Evolutionary conservation across 2,329 filamentous ascomycete species (phyloP).

Genomic region (Sphaceloma murrayae): DNA sequence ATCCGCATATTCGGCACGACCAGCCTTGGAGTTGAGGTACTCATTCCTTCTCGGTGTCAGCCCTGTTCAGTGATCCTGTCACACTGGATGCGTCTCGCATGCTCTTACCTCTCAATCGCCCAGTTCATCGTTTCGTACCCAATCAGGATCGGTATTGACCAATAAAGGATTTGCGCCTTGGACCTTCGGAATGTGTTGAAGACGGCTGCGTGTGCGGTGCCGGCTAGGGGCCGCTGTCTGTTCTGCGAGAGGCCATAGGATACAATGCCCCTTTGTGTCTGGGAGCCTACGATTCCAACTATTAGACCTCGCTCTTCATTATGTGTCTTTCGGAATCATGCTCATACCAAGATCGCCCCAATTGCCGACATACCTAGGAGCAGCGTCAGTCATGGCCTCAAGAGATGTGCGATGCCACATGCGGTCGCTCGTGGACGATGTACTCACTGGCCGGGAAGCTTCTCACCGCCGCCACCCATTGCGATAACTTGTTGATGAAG

Average conservation of each 20-base stretch:
- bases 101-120: conserved; percentile 75
- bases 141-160: conserved; percentile 65
- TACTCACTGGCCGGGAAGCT: conserved; percentile 35
- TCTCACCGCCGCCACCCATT: conserved; percentile 36
- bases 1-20: conserved; percentile 47
- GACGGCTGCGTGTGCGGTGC: conserved; percentile 66
- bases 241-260: conserved; percentile 75
- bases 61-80: neutral
- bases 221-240: conserved; percentile 79
- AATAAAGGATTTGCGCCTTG: conserved; percentile 79
- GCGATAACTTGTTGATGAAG: conserved; percentile 18
- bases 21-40: conserved; percentile 71
- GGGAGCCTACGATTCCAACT: conserved; percentile 32
- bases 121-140: conserved; percentile 82
- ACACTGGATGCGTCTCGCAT: neutral
- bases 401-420: neutral
- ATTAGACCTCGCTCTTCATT: conserved; percentile 20
- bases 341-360: conserved; percentile 67
- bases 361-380: conserved; percentile 59
- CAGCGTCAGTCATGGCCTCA: conserved; percentile 24
- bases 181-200: conserved; percentile 93
- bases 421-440: neutral
- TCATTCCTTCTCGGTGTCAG: conserved; percentile 51
- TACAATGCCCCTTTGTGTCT: conserved; percentile 51
- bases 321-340: neutral